Base-by-base conservation (phyloP, 768 basidiomycete genomes). In the Pholiota microspora region DNA sequence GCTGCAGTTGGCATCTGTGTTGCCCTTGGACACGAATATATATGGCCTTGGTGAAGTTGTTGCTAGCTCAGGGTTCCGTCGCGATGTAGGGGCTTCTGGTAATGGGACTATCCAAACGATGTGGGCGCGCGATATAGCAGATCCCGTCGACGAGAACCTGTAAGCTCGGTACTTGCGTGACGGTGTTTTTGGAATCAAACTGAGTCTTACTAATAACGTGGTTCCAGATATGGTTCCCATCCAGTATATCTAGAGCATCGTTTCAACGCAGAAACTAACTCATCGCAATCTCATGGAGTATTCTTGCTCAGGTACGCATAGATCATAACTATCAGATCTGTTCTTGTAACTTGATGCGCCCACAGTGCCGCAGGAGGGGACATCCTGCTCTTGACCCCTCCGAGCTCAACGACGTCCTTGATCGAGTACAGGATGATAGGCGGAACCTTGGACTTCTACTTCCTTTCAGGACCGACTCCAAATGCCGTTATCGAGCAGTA, bases 11-110 rank as follows among this genome's bases (percentile, higher is more conserved):
- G 72, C 87, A 0, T 88, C 87, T 3, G 78, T 85, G 0, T 71
- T 92, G 1, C 87, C 89, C 0, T 64, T 77, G 6, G 74, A 77
- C 31, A 78, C 89, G 2, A 91, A 92, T 59, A 78, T 92, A 45
- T 92, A 91, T 58, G 91, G 91, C 2, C 69, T 92, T 32, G 88
- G 90, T 2, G 89, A 94, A 65, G 81, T 83, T 1, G 71, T 89
- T 10, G 77, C 86, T 1, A 82, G 81, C 63, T 85, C 84, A 56
- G 87, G 87, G 4, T 85, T 88, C 66, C 73, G 87, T 34, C 75
- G 87, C 27, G 79, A 84, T 55, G 74, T 87, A 27, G 79, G 79
- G 8, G 85, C 84, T 1, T 42, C 40, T 18, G 40, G 40, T 10
- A 16, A 16, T 7, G 40, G 40, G 9, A 84, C 84, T 0, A 70